Evolutionary conservation across 257 asterid genomes (phyloP).

Genomic region (Nyctanthes arbortristis): DNA sequence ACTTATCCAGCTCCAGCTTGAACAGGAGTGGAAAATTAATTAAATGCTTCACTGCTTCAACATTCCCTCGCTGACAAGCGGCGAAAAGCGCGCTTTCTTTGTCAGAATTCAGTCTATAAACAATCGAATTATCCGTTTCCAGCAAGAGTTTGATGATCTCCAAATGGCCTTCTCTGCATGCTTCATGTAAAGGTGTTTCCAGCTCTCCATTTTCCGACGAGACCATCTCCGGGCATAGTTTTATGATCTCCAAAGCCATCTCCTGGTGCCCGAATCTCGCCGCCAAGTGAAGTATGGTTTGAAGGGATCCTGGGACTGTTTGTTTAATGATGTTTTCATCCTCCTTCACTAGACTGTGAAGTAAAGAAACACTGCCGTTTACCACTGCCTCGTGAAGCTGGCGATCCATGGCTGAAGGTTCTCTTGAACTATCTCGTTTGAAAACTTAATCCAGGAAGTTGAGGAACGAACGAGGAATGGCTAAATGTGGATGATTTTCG

Average conservation of each 20-base stretch:
- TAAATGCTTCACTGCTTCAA: constrained; percentile 34
- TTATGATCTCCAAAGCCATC: constrained; percentile 27
- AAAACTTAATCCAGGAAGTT: neutral
- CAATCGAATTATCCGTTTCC: constrained; percentile 26
- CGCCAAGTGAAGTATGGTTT: constrained; percentile 40
- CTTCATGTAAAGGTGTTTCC: constrained; percentile 51
- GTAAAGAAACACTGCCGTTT: constrained; percentile 25
- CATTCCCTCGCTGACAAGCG: constrained; percentile 39
- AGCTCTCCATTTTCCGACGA: constrained; percentile 36
- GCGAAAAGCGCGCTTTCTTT: constrained; percentile 37
- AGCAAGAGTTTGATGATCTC: constrained; percentile 31
- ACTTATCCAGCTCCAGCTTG: constrained; percentile 42
- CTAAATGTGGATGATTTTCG: too few species aligned
- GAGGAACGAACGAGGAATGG: too few species aligned
- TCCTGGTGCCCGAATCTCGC: constrained; percentile 44
- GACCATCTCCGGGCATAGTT: constrained; percentile 36
- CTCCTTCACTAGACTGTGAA: constrained; percentile 22
- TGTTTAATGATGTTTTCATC: constrained; percentile 19
- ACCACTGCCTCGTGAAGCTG: constrained; percentile 36
- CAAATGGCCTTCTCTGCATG: constrained; percentile 55
- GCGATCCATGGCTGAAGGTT: constrained; percentile 36
- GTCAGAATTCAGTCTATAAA: constrained; percentile 28
- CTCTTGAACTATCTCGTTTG: neutral
- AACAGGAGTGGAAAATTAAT: constrained; percentile 17
- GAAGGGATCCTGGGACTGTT: constrained; percentile 6